Evolutionary conservation across 441 rosid genomes (phyloP).

Genomic region (Heliophila coronopifolia): DNA sequence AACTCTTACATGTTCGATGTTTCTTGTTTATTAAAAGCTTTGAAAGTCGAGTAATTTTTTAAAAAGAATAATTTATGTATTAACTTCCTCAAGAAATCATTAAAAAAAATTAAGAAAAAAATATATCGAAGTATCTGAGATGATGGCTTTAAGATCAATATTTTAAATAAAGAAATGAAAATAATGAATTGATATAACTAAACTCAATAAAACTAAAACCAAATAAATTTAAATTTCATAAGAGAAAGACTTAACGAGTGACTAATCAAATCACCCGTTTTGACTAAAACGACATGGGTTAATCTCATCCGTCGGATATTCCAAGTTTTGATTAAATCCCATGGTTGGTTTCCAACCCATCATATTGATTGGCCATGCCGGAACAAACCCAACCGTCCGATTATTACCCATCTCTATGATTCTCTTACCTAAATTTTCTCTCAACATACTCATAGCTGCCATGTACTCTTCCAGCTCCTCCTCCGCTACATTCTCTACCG

Average conservation of each 20-base stretch:
- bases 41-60: no score
- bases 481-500: slow-evolving; percentile 30
- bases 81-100: no score
- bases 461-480: slow-evolving; percentile 21
- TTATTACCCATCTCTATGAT: slow-evolving; percentile 17
- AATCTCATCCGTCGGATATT: slow-evolving; percentile 7
- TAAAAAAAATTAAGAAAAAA: no score
- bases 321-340: slow-evolving; percentile 12
- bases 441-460: slow-evolving; percentile 13
- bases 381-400: slow-evolving; percentile 7
- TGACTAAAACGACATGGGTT: slow-evolving; percentile 1
- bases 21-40: no score
- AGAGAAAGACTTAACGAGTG: neutral
- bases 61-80: no score
- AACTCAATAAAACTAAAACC: neutral
- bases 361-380: slow-evolving; percentile 19
- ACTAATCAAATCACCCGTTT: neutral
- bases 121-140: no score
- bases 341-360: slow-evolving; percentile 18
- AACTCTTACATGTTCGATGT: no score
- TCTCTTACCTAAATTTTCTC: slow-evolving; percentile 17
- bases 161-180: neutral
- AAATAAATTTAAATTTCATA: neutral
- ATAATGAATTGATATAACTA: neutral
- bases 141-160: no score